phyloP scores from a whole-genome alignment of 192 early-diverging fungal species.

The Coemansia sp. region DNA sequence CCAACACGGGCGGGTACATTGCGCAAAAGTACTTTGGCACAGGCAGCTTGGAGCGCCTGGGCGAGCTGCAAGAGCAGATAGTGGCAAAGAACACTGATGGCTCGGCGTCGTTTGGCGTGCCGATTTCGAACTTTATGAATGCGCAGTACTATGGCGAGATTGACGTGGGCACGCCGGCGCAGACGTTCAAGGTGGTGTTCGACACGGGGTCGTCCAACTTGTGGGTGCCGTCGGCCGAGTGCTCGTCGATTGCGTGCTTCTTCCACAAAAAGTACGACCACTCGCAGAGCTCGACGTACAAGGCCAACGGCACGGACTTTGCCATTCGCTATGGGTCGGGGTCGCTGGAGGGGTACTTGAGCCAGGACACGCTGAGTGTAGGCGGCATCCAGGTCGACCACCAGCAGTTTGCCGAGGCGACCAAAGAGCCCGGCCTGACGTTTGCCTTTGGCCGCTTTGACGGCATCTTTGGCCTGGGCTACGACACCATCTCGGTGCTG shows the following conservation, averaged over 20 bases:
- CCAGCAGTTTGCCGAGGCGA: constrained; percentile 93
- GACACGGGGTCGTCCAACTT: constrained; percentile 95
- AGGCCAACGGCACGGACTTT: constrained; percentile 91
- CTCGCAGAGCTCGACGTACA: constrained; percentile 73
- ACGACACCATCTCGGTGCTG: constrained; percentile 85
- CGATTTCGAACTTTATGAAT: constrained; percentile 91
- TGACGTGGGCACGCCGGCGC: constrained; percentile 79
- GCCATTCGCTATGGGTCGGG: constrained; percentile 93
- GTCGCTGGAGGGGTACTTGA: constrained; percentile 91
- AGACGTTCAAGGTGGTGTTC: constrained; percentile 88
- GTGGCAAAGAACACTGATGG: constrained; percentile 58
- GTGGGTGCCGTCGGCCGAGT: constrained; percentile 94
- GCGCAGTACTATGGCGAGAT: constrained; percentile 96
- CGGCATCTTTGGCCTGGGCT: constrained; percentile 93
- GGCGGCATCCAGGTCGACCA: constrained; percentile 68
- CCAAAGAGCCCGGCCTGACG: constrained; percentile 92
- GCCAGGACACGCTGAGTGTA: constrained; percentile 71
- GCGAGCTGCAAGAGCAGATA: constrained; percentile 44
- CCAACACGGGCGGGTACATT: constrained; percentile 65
- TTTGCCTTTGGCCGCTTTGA: constrained; percentile 96
- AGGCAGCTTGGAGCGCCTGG: constrained; percentile 25
- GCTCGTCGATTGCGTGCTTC: constrained; percentile 94
- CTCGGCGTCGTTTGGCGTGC: constrained; percentile 65
- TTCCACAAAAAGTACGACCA: constrained; percentile 89
- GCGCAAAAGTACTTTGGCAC: constrained; percentile 77